phyloP scores from a whole-genome alignment of 2,329 filamentous ascomycete species.

The Claviceps sp. region DNA sequence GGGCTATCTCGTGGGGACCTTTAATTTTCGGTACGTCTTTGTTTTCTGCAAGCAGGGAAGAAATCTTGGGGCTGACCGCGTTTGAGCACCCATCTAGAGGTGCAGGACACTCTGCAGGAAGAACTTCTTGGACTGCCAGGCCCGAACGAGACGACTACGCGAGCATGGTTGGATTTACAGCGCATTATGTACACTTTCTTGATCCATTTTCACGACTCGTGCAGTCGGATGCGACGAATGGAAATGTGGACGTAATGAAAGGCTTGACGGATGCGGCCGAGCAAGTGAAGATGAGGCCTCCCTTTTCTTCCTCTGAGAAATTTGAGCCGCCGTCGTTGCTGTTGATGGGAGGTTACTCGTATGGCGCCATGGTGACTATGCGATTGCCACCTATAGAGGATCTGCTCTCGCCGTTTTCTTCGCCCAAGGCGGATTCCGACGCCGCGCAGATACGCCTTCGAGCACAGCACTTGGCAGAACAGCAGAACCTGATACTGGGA shows the following conservation, averaged over 20 bases:
- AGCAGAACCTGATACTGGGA: constrained; percentile 38
- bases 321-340: constrained; percentile 23
- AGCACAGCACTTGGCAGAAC: constrained; percentile 53
- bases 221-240: background rate
- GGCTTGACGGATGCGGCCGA: background rate
- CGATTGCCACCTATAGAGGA: constrained; percentile 50
- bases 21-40: constrained; percentile 67
- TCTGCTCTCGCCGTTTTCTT: constrained; percentile 47
- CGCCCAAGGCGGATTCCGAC: constrained; percentile 38
- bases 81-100: constrained; percentile 41
- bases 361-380: constrained; percentile 71
- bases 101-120: constrained; percentile 57
- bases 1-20: constrained; percentile 70
- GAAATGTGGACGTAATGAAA: background rate
- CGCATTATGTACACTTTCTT: constrained; percentile 56
- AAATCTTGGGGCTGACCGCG: background rate
- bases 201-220: constrained; percentile 20
- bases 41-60: background rate
- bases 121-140: constrained; percentile 76
- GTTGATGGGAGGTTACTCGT: constrained; percentile 74
- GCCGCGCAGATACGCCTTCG: constrained; percentile 57
- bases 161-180: constrained; percentile 67
- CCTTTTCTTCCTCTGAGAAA: background rate
- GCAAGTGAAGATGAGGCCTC: background rate
- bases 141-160: constrained; percentile 73